Evolutionary conservation across 2,329 filamentous ascomycete species (phyloP).

Genomic region (Fusarium graminum): DNA sequence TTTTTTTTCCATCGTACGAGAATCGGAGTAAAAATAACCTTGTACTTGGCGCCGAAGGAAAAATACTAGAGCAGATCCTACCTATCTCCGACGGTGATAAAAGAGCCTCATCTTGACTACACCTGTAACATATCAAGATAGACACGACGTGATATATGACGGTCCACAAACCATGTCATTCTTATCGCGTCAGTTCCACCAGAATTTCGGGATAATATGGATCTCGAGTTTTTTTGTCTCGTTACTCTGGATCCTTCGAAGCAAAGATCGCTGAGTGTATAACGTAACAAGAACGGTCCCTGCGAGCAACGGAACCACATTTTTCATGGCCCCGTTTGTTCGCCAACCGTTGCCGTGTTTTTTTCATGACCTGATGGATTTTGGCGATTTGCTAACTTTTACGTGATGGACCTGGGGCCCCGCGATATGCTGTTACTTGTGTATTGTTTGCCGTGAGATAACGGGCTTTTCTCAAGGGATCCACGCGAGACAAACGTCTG

Average conservation of each 20-base stretch:
- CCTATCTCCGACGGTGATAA: not conserved
- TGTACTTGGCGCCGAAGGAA: constrained; percentile 17
- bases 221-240: constrained; percentile 3
- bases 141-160: not conserved
- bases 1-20: constrained; percentile 12
- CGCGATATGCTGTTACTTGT: constrained; percentile 27
- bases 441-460: constrained; percentile 17
- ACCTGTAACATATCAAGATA: not conserved
- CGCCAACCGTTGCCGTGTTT: constrained; percentile 1
- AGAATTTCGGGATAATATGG: constrained; percentile 1
- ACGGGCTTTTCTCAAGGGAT: constrained; percentile 13
- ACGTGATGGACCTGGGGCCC: constrained; percentile 43
- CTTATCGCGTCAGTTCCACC: constrained; percentile 22
- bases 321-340: constrained; percentile 22
- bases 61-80: constrained; percentile 13
- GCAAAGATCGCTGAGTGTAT: constrained; percentile 40
- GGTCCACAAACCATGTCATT: not conserved
- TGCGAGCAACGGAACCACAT: not conserved
- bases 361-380: constrained; percentile 41
- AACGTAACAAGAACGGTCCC: constrained; percentile 33
- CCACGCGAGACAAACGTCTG: constrained; percentile 26
- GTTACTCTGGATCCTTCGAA: not conserved
- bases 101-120: constrained; percentile 29
- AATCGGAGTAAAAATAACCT: constrained; percentile 15
- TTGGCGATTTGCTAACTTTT: constrained; percentile 42